Percentiles rank a stretch among this genome's conserved stretches.
phyloP scores from a whole-genome alignment of 768 basidiomycete genomes.

The Crassisporium funariophilum region DNA sequence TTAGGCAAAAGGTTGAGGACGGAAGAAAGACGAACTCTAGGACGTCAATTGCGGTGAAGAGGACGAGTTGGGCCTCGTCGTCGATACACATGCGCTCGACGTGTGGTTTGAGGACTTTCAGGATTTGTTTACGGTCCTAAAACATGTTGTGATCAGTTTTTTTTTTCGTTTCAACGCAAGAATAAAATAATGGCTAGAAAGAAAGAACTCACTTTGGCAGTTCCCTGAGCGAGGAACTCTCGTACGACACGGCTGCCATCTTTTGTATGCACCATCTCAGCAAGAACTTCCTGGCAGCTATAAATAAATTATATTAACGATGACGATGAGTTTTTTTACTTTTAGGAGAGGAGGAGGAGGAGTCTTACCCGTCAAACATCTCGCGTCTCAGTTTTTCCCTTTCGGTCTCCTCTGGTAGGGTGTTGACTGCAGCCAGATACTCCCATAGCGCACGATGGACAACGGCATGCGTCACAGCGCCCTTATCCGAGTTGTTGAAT shows the following conservation, averaged over 20 bases:
- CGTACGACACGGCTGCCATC: constrained; percentile 87
- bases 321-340: neutral
- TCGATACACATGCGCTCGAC: constrained; percentile 86
- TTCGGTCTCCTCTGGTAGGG: constrained; percentile 61
- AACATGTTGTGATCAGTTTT: too few species aligned
- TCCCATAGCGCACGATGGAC: constrained; percentile 90
- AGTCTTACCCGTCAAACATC: constrained; percentile 73
- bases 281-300: constrained; percentile 82
- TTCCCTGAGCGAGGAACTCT: constrained; percentile 80
- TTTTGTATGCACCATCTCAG: constrained; percentile 93
- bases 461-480: constrained; percentile 81
- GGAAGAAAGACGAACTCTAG: constrained; percentile 67
- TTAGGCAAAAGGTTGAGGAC: neutral
- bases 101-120: constrained; percentile 89
- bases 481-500: constrained; percentile 92
- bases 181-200: neutral
- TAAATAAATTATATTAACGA: neutral
- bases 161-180: too few species aligned
- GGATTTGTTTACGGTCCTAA: constrained; percentile 88
- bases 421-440: constrained; percentile 67
- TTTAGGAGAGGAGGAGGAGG: neutral
- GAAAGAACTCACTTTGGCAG: constrained; percentile 64
- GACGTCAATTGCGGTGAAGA: constrained; percentile 89
- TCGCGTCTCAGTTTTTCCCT: constrained; percentile 75
- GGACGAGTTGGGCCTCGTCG: constrained; percentile 86